Base-by-base conservation (phyloP, 2,329 filamentous ascomycete genomes). In the Rosellinia necatrix region DNA sequence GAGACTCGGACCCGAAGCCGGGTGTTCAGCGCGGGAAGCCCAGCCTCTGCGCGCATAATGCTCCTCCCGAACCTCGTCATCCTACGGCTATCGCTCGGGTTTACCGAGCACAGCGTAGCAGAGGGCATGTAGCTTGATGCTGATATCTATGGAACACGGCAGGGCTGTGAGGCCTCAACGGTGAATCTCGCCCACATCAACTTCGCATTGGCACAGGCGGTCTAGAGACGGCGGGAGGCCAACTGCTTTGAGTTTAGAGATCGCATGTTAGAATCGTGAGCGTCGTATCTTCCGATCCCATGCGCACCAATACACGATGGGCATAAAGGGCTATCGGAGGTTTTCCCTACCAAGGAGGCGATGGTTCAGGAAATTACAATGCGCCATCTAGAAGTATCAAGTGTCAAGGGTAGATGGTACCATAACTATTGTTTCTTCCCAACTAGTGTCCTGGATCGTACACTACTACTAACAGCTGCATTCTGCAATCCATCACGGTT, bases 111-210 rank as follows among this genome's bases (percentile, higher is more conserved):
- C 38, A 32, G 41, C 25, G 34, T 40, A 17, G 21, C 44, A 42
- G 21, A 29, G 49, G 49, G 41, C 47, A 42, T 38, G 49, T 30
- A 46, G 19, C 29, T 43, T 19, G 44, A 19, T 17, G n/a, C 3
- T 40, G 43, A 32, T 29, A 24, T 19, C 49, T n/a, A 51, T 40
- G 25, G 19, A 34, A 13, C 25, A 27, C 21, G 37, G 53, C 53
- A 59, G 47, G 49, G 53, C 53, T 59, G 49, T 25, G 37, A 50
- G 53, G 44, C 53, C 15, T 49, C 44, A 53, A 59, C 57, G 43
- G 27, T 34, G 40, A 15, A 43, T 27, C 29, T 40, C 25, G 7
- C 19, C 55, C 22, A 10, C 43, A 29, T 42, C 35, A 40, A 51
- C 46, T 34, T 29, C 38, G 37, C 51, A 55, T 55, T 35, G 53